Percentiles rank a stretch among this genome's conserved stretches.
These are phyloP conservation scores for Venturia oleaginea DNA, from an alignment of 2,329 filamentous ascomycete genomes.

Conservation along the genomic window DNA sequence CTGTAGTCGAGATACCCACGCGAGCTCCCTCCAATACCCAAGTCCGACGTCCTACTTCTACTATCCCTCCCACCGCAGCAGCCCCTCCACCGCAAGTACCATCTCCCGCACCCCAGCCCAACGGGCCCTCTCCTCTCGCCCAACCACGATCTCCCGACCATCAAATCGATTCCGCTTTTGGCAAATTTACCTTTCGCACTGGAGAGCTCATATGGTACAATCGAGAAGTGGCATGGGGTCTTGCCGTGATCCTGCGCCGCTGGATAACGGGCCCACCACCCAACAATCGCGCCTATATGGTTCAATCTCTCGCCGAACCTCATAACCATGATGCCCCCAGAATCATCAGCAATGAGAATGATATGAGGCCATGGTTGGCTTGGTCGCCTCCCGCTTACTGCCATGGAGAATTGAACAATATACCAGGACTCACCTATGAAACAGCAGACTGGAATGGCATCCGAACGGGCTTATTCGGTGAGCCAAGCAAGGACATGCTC, in stretches of 20 bases:
- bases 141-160: constrained; percentile 38
- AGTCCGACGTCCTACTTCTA: not conserved
- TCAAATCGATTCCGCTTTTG: constrained; percentile 38
- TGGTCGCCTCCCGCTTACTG: constrained; percentile 48
- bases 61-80: not conserved
- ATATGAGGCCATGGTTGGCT: constrained; percentile 48
- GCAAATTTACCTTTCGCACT: constrained; percentile 42
- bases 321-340: constrained; percentile 24
- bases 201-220: constrained; percentile 51
- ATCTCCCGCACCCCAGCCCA: not conserved
- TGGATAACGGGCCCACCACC: constrained; percentile 24
- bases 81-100: not conserved
- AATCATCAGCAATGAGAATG: constrained; percentile 33
- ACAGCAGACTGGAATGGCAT: constrained; percentile 43
- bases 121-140: constrained; percentile 30
- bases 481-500: constrained; percentile 32
- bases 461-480: constrained; percentile 34
- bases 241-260: constrained; percentile 40
- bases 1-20: constrained; percentile 22
- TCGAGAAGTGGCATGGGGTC: constrained; percentile 43
- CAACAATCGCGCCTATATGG: constrained; percentile 28
- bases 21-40: constrained; percentile 19
- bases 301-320: constrained; percentile 43
- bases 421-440: constrained; percentile 32
- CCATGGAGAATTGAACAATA: constrained; percentile 32